A percentile compares a stretch with the other conserved stretches of the same genome.
Conservation (phyloP, 2,329 filamentous ascomycete species). For the Amphichorda felina region DNA sequence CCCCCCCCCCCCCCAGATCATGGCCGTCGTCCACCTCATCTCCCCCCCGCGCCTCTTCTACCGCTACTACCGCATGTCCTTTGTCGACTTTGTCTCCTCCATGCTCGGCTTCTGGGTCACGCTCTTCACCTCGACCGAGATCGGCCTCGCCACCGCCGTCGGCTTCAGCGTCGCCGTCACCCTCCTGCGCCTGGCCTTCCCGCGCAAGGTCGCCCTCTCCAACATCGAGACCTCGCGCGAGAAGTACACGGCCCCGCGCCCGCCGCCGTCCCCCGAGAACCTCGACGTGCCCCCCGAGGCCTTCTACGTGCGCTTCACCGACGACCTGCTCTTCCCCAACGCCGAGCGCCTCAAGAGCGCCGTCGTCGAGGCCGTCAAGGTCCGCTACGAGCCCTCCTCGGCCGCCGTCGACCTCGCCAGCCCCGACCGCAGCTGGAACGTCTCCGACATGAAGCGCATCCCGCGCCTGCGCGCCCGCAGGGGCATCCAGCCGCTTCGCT, state of each 20-base stretch:
- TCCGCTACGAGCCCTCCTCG: slow-evolving; percentile 23
- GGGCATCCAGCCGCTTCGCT: slow-evolving; percentile 19
- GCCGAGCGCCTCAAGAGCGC: slow-evolving; percentile 37
- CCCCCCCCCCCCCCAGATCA: no score
- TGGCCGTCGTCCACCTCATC: slow-evolving; percentile 50
- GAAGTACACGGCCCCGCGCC: slow-evolving; percentile 13
- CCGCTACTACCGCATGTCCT: slow-evolving; percentile 50
- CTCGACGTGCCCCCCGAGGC: slow-evolving; percentile 30
- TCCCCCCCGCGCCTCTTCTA: slow-evolving; percentile 47
- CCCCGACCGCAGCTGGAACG: slow-evolving; percentile 39
- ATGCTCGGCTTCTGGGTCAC: slow-evolving; percentile 55
- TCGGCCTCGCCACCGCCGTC: slow-evolving; percentile 46
- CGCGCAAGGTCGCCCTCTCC: slow-evolving; percentile 21
- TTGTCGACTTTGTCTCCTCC: slow-evolving; percentile 51
- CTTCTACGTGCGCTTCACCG: slow-evolving; percentile 43
- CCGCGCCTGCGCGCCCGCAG: slow-evolving; percentile 27
- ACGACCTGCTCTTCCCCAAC: slow-evolving; percentile 50
- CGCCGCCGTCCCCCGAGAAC: slow-evolving; percentile 7
- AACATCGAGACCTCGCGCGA: slow-evolving; percentile 14
- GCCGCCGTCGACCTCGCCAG: slow-evolving; percentile 24
- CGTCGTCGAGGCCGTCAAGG: slow-evolving; percentile 36
- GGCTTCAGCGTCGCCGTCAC: slow-evolving; percentile 53
- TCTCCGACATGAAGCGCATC: slow-evolving; percentile 34
- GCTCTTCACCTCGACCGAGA: slow-evolving; percentile 46
- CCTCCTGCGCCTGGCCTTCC: slow-evolving; percentile 46